Evolutionary conservation across 495 filamentous ascomycete genomes (phyloP).

Genomic region (Neurospora sp.): DNA sequence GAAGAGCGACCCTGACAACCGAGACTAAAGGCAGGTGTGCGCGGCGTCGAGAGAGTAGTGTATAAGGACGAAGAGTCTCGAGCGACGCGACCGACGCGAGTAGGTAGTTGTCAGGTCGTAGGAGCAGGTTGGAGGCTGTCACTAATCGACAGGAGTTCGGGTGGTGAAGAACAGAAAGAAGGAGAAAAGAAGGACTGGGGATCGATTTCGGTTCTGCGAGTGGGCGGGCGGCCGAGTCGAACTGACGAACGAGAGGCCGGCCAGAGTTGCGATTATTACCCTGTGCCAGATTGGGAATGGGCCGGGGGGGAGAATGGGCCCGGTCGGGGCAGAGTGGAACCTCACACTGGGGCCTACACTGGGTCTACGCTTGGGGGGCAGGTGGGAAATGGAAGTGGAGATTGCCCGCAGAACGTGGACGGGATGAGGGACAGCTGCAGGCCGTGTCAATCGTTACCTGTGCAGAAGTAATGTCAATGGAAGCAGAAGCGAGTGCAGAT

Average conservation of each 20-base stretch:
- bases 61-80: neutral
- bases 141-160: neutral
- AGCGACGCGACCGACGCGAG: neutral
- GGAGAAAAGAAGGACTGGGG: conserved; percentile 6
- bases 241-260: conserved; percentile 11
- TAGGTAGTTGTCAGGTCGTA: neutral
- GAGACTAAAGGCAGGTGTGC: neutral
- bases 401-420: neutral
- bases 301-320: neutral
- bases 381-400: neutral
- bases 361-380: neutral
- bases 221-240: conserved; percentile 7
- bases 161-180: conserved; percentile 1
- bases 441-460: neutral
- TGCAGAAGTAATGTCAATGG: neutral
- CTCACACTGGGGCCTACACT: neutral
- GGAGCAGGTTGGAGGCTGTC: neutral
- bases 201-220: neutral
- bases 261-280: conserved; percentile 22
- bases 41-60: neutral
- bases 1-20: neutral
- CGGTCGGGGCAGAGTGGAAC: neutral
- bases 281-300: conserved; percentile 13
- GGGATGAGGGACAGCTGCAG: neutral
- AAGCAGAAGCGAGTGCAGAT: neutral